Base-by-base conservation (phyloP, 805 yeast species). In the Schwanniomyces yamadae region DNA sequence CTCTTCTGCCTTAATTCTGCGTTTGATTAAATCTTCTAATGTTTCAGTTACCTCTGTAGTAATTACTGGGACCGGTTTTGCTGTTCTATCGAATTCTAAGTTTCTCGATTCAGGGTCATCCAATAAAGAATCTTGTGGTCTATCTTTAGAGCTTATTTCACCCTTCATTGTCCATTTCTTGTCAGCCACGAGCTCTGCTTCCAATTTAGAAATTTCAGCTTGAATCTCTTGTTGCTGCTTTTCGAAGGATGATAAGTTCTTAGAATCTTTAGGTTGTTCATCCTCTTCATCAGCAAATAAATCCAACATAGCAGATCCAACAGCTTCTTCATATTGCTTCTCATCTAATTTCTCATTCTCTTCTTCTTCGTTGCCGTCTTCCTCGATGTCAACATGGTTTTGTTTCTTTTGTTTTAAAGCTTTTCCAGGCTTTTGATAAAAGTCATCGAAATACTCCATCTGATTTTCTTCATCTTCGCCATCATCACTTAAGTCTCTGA, bases 141-240 rank as follows among this genome's bases (percentile, higher is more conserved):
- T 75, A 46, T 82, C 84, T 43, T 75, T 78, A 2, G 89, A 85
- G 39, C 76, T 75, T 1, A 87, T 89, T 63, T 93, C 99, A 63
- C 99, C 99, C 50, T 81, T 84, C 77, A 91, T 73, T 6, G 95
- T 80, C 99, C 99, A 91, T 51, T 80, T 80, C 66, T 93, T 91
- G 39, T 84, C 91, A 4, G 90, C 93, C 20, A 91, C 80, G 12
- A 93, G 82, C 57, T 90, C 97, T 29, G 80, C 78, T 62, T 91
- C 99, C 33, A 90, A 69, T 48, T 75, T 71, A 23, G 75, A 75
- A 42, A 93, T 93, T 60, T 93, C 95, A 23, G 75, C 71, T 50
- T 82, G 85, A 17, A 93, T 69, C 41, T 77, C 78, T 34, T 70
- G 68, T 59, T 91, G 97, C 57, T 88, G 95, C 48, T 76, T 82